Base-by-base conservation (phyloP, 331 rosid genomes). In the Stylosanthes scabra region DNA sequence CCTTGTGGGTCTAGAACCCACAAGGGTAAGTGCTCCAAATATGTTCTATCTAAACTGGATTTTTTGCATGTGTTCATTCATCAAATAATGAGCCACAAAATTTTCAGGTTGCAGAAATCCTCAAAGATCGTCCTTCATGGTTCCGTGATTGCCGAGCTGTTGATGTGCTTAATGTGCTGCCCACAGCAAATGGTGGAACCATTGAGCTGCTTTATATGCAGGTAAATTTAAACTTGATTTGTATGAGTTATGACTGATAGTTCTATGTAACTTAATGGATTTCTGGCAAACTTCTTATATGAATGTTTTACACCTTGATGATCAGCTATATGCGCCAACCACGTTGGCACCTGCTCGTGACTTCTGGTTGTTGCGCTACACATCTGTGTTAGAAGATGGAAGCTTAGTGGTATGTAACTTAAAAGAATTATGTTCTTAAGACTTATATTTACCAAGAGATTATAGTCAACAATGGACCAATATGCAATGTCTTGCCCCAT, bases 151-250 rank as follows among this genome's bases (percentile, higher is more conserved):
- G 98, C 89, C 98, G 99, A 59, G 97, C 99, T 85, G 92, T 95
- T 88, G 99, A 95, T 87, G 90, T 90, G 54, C 78, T 95, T 49
- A 92, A 92, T 75, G 98, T 92, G 93, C 91, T 95, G 85, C 98
- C 98, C 78, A 95, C 99, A 1, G 93, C 97, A 14, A 92, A 92
- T 71, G 98, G 98, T 86, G 98, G 99, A 92, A 95, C 99, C 84
- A 86, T 95, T 49, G 99, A 95, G 96, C 89, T 95, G 86, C 99
- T 95, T 79, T 95, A 95, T 77, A 90, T 95, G 98, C 99, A 95
- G 98, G 99, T 95, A 77, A 51, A 57, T 25, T 27, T 12, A 31
- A 56, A 58, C 3, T 14, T 8, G 4, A 12, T 16, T 51, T 72
- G 37, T 59, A 9, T 46, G 52, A 66, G 8, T 58, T 34, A 45